Conservation (phyloP, 2,329 filamentous ascomycete species). For the Fusarium oligoseptatum region DNA sequence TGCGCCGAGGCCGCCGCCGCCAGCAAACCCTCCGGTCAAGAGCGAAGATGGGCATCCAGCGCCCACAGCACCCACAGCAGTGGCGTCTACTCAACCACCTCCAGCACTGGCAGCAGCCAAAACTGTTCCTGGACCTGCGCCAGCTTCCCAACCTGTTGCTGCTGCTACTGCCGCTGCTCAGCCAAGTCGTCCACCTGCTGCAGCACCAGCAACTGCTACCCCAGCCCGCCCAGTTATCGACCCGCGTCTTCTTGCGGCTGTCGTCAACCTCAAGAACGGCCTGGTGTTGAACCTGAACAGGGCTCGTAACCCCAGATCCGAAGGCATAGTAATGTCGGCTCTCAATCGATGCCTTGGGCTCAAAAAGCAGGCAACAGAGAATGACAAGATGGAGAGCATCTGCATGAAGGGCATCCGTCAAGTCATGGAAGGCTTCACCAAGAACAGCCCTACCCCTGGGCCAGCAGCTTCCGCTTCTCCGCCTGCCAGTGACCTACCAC, state of each 20-base stretch:
- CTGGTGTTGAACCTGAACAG: constrained; percentile 61
- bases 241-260: constrained; percentile 57
- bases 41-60: constrained; percentile 46
- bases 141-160: constrained; percentile 26
- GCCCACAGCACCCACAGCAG: constrained; percentile 1
- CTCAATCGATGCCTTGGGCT: constrained; percentile 65
- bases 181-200: constrained; percentile 39
- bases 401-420: constrained; percentile 59
- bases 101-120: constrained; percentile 35
- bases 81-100: constrained; percentile 25
- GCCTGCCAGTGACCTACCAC: constrained; percentile 40
- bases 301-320: constrained; percentile 57
- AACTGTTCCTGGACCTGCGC: constrained; percentile 33
- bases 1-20: constrained; percentile 51
- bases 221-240: constrained; percentile 57
- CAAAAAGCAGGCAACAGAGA: constrained; percentile 58
- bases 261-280: constrained; percentile 62
- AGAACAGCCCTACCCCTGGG: constrained; percentile 52
- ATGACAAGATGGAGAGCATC: constrained; percentile 62
- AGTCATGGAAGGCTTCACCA: constrained; percentile 60
- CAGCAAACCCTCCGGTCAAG: constrained; percentile 46
- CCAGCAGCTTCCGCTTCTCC: constrained; percentile 44
- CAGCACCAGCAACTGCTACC: constrained; percentile 42
- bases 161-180: constrained; percentile 26
- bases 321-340: constrained; percentile 66